These are phyloP conservation scores for Candida qinlingensis DNA, from an alignment of 805 yeast genomes.

Conservation along the genomic window DNA sequence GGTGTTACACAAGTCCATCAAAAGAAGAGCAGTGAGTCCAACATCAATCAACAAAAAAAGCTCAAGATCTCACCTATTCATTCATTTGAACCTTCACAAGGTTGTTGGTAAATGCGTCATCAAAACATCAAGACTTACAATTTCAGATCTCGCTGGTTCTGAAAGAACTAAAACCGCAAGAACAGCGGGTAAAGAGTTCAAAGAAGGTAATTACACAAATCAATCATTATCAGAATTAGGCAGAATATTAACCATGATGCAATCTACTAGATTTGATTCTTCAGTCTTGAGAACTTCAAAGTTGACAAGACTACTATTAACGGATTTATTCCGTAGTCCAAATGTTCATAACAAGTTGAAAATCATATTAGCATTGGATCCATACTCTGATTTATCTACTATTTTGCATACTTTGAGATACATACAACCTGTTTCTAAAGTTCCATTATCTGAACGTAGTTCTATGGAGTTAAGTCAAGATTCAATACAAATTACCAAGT, in stretches of 20 bases:
- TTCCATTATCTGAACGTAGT: conserved; percentile 16
- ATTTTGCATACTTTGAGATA: conserved; percentile 24
- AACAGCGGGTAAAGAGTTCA: conserved; percentile 39
- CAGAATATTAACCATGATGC: conserved; percentile 39
- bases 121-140: conserved; percentile 34
- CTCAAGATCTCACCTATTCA: conserved; percentile 49
- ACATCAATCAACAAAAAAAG: conserved; percentile 41
- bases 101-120: conserved; percentile 19
- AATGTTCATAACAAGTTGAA: conserved; percentile 19
- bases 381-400: conserved; percentile 18
- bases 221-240: conserved; percentile 46
- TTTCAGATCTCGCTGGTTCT: conserved; percentile 50
- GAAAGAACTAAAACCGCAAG: conserved; percentile 44
- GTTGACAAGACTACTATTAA: conserved; percentile 42
- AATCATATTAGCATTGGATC: conserved; percentile 24
- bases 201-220: conserved; percentile 45
- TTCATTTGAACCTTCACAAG: conserved; percentile 35
- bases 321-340: conserved; percentile 30
- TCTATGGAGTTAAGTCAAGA: conserved; percentile 14
- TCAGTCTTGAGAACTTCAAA: conserved; percentile 43
- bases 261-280: conserved; percentile 32
- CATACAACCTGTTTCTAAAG: conserved; percentile 25
- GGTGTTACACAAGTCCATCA: conserved; percentile 34
- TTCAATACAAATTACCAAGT: conserved; percentile 3
- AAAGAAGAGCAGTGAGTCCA: conserved; percentile 35